Evolutionary conservation across 768 basidiomycete genomes (phyloP).

Genomic region (Pleurotus sapidus): DNA sequence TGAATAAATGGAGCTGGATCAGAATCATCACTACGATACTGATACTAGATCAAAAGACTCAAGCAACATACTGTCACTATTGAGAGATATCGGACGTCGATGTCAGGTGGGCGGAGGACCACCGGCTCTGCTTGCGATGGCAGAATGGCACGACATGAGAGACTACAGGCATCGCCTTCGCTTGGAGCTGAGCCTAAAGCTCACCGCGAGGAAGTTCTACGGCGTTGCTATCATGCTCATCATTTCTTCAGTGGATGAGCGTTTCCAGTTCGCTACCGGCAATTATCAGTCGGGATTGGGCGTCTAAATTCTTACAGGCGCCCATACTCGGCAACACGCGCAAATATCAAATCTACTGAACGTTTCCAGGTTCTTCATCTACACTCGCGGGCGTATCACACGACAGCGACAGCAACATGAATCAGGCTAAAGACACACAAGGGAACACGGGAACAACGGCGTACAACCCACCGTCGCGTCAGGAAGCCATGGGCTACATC

Average conservation of each 20-base stretch:
- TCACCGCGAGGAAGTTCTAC: too few relatives aligned
- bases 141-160: too few relatives aligned
- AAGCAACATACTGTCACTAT: constrained; percentile 1
- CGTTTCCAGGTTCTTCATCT: too few relatives aligned
- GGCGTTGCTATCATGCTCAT: too few relatives aligned
- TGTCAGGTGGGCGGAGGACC: too few relatives aligned
- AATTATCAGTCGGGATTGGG: background rate
- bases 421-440: constrained; percentile 26
- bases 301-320: background rate
- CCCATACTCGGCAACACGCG: background rate
- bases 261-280: too few relatives aligned
- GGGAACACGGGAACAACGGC: constrained; percentile 11
- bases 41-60: constrained; percentile 2
- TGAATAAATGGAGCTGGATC: background rate
- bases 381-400: too few relatives aligned
- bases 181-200: too few relatives aligned
- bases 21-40: constrained; percentile 5
- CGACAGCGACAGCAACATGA: constrained; percentile 23
- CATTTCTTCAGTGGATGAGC: too few relatives aligned
- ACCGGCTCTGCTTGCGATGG: too few relatives aligned
- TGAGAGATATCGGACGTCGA: background rate
- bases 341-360: background rate
- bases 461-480: constrained; percentile 37
- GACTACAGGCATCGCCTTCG: too few relatives aligned
- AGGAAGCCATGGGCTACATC: constrained; percentile 76